Base-by-base conservation (phyloP, 1,284 basidiomycete species). In the Phlebopus sp. region DNA sequence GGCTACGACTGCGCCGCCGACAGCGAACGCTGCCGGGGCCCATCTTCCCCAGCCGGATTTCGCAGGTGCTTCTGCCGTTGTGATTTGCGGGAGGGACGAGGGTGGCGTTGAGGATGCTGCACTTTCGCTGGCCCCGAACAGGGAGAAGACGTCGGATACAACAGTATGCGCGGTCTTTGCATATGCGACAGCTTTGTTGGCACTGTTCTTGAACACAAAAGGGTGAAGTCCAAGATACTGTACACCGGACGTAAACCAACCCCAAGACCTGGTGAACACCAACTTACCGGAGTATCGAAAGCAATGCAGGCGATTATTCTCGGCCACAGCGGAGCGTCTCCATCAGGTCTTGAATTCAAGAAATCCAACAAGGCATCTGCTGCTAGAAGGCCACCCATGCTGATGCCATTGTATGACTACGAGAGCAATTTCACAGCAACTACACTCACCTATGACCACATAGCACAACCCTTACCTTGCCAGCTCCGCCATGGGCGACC, bases 171-270 rank as follows among this genome's bases (percentile, higher is more conserved):
- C 92, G 4, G 82, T 73, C 50, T 79, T 79, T 8, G 84, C 82
- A 59, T 91, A 90, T 51, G 81, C 78, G 1, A 83, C 78, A 0
- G 84, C 90, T 63, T 91, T 90, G 1, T 82, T 84, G 1, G 91
- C 82, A 37, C 79, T 78, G 63, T 94, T 84, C 72, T 93, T 94
- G 74, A 95, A 90, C 10, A 93, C 84, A 47, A 76, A 74, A 0
- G 94, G 94, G 59, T 97, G 86, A 9, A 97, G 73, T 10, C 92
- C 92, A 21, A 91, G 78, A 65, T 88, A 95, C 90, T 94, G 50
- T 42, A 42, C 39, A 49, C 19, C 27, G 34, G 7, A 34, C n/a
- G 47, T 36, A 58, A 27, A 51, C 34, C 27, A 41, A 37, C 17
- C 23, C 32, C 23, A 23, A 6, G 41, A 48, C 13, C 11, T 29